phyloP scores from a whole-genome alignment of 2,329 filamentous ascomycete genomes.

The Aspergillus neotritici region DNA sequence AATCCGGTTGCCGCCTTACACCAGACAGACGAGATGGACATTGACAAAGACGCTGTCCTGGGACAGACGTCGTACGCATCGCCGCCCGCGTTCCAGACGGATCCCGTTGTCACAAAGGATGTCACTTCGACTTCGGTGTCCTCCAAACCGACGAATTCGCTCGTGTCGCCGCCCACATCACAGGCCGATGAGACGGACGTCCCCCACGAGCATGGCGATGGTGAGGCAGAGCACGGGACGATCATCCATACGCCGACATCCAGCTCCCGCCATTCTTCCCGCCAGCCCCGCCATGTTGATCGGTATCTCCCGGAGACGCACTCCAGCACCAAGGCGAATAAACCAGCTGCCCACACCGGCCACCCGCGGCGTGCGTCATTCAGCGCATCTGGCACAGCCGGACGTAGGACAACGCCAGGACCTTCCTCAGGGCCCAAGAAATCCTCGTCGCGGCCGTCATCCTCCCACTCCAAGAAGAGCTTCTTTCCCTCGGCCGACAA shows the following conservation, averaged over 20 bases:
- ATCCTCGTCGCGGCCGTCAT: conserved; percentile 32
- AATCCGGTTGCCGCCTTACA: conserved; percentile 9
- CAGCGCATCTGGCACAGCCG: conserved; percentile 13
- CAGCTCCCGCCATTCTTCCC: conserved; percentile 41
- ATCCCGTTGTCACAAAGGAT: conserved; percentile 28
- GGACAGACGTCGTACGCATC: conserved; percentile 32
- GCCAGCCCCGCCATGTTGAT: conserved; percentile 39
- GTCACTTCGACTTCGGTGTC: conserved; percentile 20
- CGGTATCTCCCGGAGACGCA: conserved; percentile 34
- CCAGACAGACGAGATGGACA: conserved; percentile 11
- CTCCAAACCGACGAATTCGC: conserved; percentile 30
- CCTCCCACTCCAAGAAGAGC: conserved; percentile 35
- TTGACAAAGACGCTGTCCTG: conserved; percentile 16
- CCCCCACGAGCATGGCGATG: conserved; percentile 26
- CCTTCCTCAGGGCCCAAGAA: conserved; percentile 26
- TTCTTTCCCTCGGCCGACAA: conserved; percentile 34
- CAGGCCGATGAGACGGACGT: conserved; percentile 39
- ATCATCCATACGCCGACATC: conserved; percentile 35
- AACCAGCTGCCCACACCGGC: conserved; percentile 20
- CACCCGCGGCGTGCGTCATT: conserved; percentile 21
- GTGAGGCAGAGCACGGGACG: conserved; percentile 25
- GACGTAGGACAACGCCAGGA: conserved; percentile 25
- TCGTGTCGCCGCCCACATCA: conserved; percentile 43
- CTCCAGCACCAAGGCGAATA: conserved; percentile 16
- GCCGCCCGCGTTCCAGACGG: conserved; percentile 32